Evolutionary conservation across 2,329 filamentous ascomycete species (phyloP).

Genomic region (Fusarium palustre): DNA sequence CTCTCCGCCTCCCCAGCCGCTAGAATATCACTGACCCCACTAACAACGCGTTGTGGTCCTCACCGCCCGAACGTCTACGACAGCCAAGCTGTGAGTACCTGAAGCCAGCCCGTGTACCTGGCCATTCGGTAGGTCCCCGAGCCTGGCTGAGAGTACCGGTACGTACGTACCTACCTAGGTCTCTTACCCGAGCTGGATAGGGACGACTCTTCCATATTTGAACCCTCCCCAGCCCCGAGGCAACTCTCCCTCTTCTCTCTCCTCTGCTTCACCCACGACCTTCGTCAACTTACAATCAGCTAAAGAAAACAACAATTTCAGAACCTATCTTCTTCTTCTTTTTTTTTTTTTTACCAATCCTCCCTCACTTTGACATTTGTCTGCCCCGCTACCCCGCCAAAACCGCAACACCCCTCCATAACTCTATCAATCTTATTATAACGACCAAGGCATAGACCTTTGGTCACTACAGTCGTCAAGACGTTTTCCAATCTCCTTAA

Average conservation of each 20-base stretch:
- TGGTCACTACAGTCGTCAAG: slow-evolving; percentile 79
- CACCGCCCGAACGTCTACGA: slow-evolving; percentile 38
- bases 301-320: slow-evolving; percentile 11
- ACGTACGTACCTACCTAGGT: not conserved
- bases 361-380: slow-evolving; percentile 27
- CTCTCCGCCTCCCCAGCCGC: slow-evolving; percentile 37
- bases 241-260: slow-evolving; percentile 10
- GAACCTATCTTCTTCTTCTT: slow-evolving; percentile 19
- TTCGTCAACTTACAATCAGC: slow-evolving; percentile 20
- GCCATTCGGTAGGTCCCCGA: no score
- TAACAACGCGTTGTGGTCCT: slow-evolving; percentile 40
- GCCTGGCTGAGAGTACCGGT: no score
- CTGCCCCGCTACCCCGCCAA: slow-evolving; percentile 45
- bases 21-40: slow-evolving; percentile 46
- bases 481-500: slow-evolving; percentile 99
- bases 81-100: slow-evolving; percentile 8
- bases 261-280: slow-evolving; percentile 33
- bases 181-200: not conserved
- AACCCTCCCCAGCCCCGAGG: slow-evolving; percentile 36
- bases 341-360: slow-evolving; percentile 11
- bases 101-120: no score
- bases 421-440: slow-evolving; percentile 39
- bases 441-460: slow-evolving; percentile 63
- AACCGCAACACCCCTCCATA: slow-evolving; percentile 39
- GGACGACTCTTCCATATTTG: slow-evolving; percentile 31